A percentile compares a stretch with the other conserved stretches of the same genome.
Evolutionary conservation across 106 monocot species (phyloP).

Genomic region (Acanthochlamys bracteata): DNA sequence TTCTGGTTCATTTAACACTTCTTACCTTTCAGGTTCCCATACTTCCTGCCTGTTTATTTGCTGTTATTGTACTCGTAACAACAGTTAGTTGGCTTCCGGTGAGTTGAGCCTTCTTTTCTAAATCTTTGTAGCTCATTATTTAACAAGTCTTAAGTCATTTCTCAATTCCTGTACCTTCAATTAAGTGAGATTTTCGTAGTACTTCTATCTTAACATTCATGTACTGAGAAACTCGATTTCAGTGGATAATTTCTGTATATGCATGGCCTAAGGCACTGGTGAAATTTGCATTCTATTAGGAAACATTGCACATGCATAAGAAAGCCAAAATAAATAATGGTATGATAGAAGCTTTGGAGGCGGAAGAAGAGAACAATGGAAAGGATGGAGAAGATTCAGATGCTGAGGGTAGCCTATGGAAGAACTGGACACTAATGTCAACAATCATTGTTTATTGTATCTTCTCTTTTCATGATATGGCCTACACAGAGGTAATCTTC

Average conservation of each 20-base stretch:
- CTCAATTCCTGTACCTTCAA: too few relatives aligned
- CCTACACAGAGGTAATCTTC: conserved; percentile 59
- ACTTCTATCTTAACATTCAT: too few relatives aligned
- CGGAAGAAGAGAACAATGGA: conserved; percentile 12
- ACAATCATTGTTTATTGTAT: conserved; percentile 48
- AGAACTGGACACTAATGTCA: conserved; percentile 68
- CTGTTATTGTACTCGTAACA: conserved; percentile 25
- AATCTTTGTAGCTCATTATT: not conserved
- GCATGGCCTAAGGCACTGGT: not conserved
- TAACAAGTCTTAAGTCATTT: too few relatives aligned
- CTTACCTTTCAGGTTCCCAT: conserved; percentile 49
- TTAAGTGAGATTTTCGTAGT: not conserved
- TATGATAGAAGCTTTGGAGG: conserved; percentile 18
- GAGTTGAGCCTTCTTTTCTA: conserved; percentile 4
- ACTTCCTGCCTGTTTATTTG: conserved; percentile 54
- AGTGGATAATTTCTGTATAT: not conserved
- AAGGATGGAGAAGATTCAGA: not conserved
- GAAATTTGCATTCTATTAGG: conserved; percentile 19
- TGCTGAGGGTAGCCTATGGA: conserved; percentile 34
- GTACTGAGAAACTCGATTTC: not conserved
- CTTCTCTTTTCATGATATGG: conserved; percentile 71
- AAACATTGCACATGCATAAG: conserved; percentile 63
- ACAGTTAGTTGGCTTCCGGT: conserved; percentile 41
- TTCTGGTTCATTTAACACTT: not conserved
- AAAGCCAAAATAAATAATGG: not conserved